A percentile compares a stretch with the other conserved stretches of the same genome.
These are phyloP conservation scores for Bipolaris cookei DNA, from an alignment of 2,329 filamentous ascomycete species.

Conservation along the genomic window DNA sequence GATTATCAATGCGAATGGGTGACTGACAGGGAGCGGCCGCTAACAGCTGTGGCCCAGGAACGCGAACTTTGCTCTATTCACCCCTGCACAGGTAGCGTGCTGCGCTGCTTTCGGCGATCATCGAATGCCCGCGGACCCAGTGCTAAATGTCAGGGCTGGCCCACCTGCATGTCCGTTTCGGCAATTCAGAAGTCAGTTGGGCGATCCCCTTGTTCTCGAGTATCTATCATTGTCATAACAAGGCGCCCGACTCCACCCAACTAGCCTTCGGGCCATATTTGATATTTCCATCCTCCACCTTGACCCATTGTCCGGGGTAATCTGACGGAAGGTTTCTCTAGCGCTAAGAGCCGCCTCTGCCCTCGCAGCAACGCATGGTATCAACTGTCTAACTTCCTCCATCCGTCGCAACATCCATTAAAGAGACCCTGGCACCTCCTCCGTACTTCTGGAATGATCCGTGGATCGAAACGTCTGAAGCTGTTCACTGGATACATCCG, in stretches of 20 bases:
- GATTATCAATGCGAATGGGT: conserved; percentile 23
- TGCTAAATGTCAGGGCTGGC: conserved; percentile 21
- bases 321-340: conserved; percentile 11
- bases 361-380: conserved; percentile 3
- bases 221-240: conserved; percentile 4
- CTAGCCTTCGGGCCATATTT: conserved; percentile 7
- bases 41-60: conserved; percentile 12
- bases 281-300: conserved; percentile 13
- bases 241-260: conserved; percentile 2
- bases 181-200: conserved; percentile 22
- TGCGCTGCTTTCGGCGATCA: conserved; percentile 14
- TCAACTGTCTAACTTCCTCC: conserved; percentile 2
- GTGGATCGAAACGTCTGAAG: too few relatives aligned
- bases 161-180: conserved; percentile 25
- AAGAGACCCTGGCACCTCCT: not conserved
- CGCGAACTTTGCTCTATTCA: conserved; percentile 17
- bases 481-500: conserved; percentile 1
- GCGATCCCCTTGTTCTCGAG: conserved; percentile 24
- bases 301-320: conserved; percentile 7
- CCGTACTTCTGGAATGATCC: not conserved
- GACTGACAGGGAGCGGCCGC: conserved; percentile 16
- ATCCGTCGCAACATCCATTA: conserved; percentile 2
- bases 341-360: conserved; percentile 13
- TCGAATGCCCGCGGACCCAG: conserved; percentile 20
- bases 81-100: conserved; percentile 23